These are phyloP conservation scores for Theobroma cacao DNA, from an alignment of 345 rosid species.

Conservation along the genomic window DNA sequence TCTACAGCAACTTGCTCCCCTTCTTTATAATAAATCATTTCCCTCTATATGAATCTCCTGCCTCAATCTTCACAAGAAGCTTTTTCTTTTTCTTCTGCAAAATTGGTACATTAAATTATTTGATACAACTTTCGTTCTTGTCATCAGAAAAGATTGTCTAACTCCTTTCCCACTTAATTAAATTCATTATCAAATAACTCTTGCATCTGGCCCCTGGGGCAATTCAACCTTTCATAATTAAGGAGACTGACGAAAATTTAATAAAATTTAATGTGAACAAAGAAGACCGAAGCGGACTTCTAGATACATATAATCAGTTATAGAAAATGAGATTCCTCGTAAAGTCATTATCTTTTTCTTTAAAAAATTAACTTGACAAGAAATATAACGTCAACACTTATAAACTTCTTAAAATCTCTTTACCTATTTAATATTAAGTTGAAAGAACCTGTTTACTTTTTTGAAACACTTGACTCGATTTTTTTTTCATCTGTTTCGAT, in stretches of 20 bases:
- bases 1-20: neutral
- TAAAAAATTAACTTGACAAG: too few relatives aligned
- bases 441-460: too few relatives aligned
- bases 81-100: neutral
- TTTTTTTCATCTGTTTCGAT: too few relatives aligned
- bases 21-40: neutral
- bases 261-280: neutral
- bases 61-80: neutral
- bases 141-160: neutral
- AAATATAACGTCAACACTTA: too few relatives aligned
- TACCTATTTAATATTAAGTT: too few relatives aligned
- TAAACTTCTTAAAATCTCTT: too few relatives aligned
- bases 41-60: neutral
- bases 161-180: neutral
- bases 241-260: neutral
- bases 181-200: neutral
- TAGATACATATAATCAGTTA: neutral
- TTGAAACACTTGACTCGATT: too few relatives aligned
- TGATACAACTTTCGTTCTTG: neutral
- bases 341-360: too few relatives aligned
- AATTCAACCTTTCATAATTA: constrained; percentile 4
- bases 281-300: neutral
- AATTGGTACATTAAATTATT: neutral
- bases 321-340: neutral
- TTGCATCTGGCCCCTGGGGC: neutral